Evolutionary conservation across 2,329 filamentous ascomycete genomes (phyloP).

Genomic region (Colletotrichum chlorophyti): DNA sequence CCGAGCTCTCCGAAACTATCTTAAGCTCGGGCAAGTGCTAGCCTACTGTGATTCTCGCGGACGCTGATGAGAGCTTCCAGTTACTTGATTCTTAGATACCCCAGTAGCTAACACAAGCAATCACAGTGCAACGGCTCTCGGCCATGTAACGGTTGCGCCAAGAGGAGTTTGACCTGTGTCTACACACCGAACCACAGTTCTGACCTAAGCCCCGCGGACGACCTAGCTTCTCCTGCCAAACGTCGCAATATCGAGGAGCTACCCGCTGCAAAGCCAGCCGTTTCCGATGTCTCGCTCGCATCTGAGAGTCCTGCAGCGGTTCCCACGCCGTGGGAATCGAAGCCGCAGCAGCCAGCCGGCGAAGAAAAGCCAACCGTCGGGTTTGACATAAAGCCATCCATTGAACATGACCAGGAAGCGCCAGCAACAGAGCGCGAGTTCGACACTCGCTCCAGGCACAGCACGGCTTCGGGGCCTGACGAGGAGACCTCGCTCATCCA

Average conservation of each 20-base stretch:
- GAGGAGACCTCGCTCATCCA: conserved; percentile 64
- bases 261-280: conserved; percentile 6
- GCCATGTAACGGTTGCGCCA: conserved; percentile 33
- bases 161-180: conserved; percentile 31
- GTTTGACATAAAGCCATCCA: conserved; percentile 22
- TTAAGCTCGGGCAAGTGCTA: conserved; percentile 17
- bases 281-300: conserved; percentile 2
- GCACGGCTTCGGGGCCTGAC: conserved; percentile 51
- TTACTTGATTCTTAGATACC: background rate
- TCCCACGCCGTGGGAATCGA: conserved; percentile 21
- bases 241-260: conserved; percentile 27
- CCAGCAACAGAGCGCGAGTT: conserved; percentile 17
- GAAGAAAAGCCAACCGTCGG: conserved; percentile 15
- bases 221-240: conserved; percentile 26
- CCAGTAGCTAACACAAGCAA: conserved; percentile 9
- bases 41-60: background rate
- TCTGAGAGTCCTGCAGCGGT: conserved; percentile 16
- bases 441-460: conserved; percentile 40
- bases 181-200: conserved; percentile 26
- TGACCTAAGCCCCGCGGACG: conserved; percentile 20
- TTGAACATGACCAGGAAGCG: conserved; percentile 12
- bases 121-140: conserved; percentile 34
- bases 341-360: background rate
- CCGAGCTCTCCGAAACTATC: background rate
- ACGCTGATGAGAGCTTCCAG: background rate